Base-by-base conservation (phyloP, 2,329 filamentous ascomycete species). In the Diaporthe velutina region DNA sequence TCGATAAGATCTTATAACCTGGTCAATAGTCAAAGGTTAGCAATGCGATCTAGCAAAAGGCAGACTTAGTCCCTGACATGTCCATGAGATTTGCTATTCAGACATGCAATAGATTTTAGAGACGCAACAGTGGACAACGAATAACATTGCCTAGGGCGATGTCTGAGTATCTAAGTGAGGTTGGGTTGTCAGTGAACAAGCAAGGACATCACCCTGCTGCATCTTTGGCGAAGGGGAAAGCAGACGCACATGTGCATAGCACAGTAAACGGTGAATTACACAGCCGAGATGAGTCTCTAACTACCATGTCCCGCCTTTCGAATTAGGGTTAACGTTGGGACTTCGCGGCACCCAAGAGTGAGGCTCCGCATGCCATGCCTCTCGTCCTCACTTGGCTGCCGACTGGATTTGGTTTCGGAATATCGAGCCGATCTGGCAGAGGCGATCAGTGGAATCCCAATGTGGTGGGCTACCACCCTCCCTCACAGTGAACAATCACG, bases 331-430 rank as follows among this genome's bases (percentile, higher is more conserved):
- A 28, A 38, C 30, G 13, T 19, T 30, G 45, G 61, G 45, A 38
- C 7, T 28, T 54, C 45, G 4, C 25, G 15, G 45, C 45, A 22
- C 5, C 48, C 48, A 54, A 68, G 64, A 68, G 8, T 54, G 40
- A 64, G 60, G 60, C 60, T 64, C 60, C 60, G 60, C 60, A 45
- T 64, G 60, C 64, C 64, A 54, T 10, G 33, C 15, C 33, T 10
- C 48, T 42, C 5, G 40, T 10, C 35, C 25, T 25, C 48, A 17
- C 48, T 68, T 68, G 64, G 48, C 48, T 22, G 12, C 22, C 28
- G 28, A 40, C 55, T 22, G 15, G 45, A 15, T 28, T 28, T 1
- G 17, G 6, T 30, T 22, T 28, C 57, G 57, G 48, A 45, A 64
- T 54, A 30, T 22, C 50, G 45, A 64, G 70, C 70, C 70, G 57